A percentile compares a stretch with the other conserved stretches of the same genome.
phyloP scores from a whole-genome alignment of 352 stramenopile species.

The Phytophthora vignae region DNA sequence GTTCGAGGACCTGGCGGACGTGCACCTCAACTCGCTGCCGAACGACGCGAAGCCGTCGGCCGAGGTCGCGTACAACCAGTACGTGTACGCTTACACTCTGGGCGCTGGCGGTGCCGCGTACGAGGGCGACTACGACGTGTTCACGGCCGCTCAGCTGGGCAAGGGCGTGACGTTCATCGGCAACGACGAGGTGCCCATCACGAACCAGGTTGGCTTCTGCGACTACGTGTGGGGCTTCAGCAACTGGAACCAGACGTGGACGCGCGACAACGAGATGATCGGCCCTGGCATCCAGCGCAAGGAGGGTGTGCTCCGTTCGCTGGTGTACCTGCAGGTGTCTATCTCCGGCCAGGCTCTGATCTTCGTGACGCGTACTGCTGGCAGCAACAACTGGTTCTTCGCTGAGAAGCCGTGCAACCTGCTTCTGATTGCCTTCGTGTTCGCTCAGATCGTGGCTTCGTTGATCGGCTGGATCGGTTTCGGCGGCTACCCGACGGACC shows the following conservation, averaged over 20 bases:
- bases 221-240: slow-evolving; percentile 72
- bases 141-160: slow-evolving; percentile 51
- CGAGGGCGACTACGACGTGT: slow-evolving; percentile 49
- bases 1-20: slow-evolving; percentile 56
- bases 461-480: slow-evolving; percentile 77
- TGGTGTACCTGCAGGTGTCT: slow-evolving; percentile 79
- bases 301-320: slow-evolving; percentile 67
- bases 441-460: slow-evolving; percentile 71
- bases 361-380: slow-evolving; percentile 77
- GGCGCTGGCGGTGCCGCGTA: slow-evolving; percentile 38
- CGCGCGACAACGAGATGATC: slow-evolving; percentile 64
- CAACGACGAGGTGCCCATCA: slow-evolving; percentile 65
- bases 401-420: slow-evolving; percentile 68
- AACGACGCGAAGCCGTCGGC: slow-evolving; percentile 50
- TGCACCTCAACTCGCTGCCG: slow-evolving; percentile 62
- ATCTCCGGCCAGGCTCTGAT: slow-evolving; percentile 81
- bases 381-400: slow-evolving; percentile 84
- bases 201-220: slow-evolving; percentile 73
- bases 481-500: slow-evolving; percentile 43
- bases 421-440: slow-evolving; percentile 72
- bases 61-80: slow-evolving; percentile 63
- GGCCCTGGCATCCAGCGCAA: slow-evolving; percentile 74
- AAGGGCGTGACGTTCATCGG: slow-evolving; percentile 65
- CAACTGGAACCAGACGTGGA: slow-evolving; percentile 82
- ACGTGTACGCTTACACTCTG: slow-evolving; percentile 65